Conservation (phyloP, 352 stramenopile species). For the Globisporangium uncinulatum region DNA sequence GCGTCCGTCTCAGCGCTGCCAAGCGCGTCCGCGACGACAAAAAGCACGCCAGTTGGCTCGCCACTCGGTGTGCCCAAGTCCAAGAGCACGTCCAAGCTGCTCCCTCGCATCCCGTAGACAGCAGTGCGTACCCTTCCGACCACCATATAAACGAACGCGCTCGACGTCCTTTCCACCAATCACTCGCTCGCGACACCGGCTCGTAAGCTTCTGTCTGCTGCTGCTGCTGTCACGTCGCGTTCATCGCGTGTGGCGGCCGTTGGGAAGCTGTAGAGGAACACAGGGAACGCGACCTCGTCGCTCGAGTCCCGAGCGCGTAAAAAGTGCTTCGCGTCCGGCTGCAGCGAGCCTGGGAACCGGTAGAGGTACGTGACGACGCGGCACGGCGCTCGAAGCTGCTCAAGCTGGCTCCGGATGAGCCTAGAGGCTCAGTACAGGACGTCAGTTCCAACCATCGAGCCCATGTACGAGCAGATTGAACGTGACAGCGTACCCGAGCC, state of each 20-base stretch:
- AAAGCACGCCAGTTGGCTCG: background rate
- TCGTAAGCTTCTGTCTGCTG: background rate
- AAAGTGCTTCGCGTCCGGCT: conserved; percentile 36
- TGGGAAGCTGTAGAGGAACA: conserved; percentile 73
- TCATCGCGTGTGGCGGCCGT: background rate
- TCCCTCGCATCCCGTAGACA: conserved; percentile 27
- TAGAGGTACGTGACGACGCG: conserved; percentile 80
- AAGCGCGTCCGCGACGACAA: conserved; percentile 3
- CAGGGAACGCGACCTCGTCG: conserved; percentile 50
- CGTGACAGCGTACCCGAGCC: conserved; percentile 35
- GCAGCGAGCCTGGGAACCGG: conserved; percentile 37
- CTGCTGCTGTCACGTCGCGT: background rate
- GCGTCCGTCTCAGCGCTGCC: conserved; percentile 7
- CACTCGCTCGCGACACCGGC: no score
- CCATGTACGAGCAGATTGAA: background rate
- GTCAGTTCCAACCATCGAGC: background rate
- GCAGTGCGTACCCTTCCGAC: background rate
- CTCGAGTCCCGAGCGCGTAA: conserved; percentile 30
- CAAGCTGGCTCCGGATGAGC: conserved; percentile 43
- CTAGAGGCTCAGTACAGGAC: conserved; percentile 13
- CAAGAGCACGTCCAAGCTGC: conserved; percentile 30
- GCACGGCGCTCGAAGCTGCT: conserved; percentile 28
- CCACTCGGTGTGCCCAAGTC: conserved; percentile 17
- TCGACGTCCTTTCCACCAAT: background rate
- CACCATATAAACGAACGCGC: background rate